Evolutionary conservation across 768 basidiomycete genomes (phyloP), one percentile per base, ranked within the genome.

Genomic region (Imleria badia): DNA sequence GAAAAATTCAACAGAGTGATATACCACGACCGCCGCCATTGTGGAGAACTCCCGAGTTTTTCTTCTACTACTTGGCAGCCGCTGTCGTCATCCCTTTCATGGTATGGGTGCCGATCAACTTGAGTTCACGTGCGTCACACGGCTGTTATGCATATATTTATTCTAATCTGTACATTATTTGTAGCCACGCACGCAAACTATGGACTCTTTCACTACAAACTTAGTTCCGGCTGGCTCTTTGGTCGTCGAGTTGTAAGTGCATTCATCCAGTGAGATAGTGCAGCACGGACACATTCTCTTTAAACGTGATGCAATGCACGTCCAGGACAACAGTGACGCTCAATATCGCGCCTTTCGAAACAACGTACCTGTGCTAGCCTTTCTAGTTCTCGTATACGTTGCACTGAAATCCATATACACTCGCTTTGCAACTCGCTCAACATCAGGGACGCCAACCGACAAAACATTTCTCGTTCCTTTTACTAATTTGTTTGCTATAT

Each of bases 341-440:
- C 97, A 98, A 75, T 98, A 94, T 67, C 87, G 88, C 23, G 81
- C 85, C 4, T 97, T 99, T 71, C 83, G 97, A 36, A 77, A 80
- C 61, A 91, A 94, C 66, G 66, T 98, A 43, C 82, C 86, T 6
- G 69, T 85, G 6, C 79, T 98, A 5, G 23, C 63, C 35, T 39
- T 67, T 39, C 75, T 90, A 29, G 72, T 76, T 15, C 54, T 72
- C 26, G 62, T 78, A n/a, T 89, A 87, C 66, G 72, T 94, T 19
- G 57, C 71, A 22, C 59, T 82, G 47, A 87, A 87, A 63, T 74
- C 69, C 23, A 29, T 82, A n/a, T 83, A 82, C 58, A 74, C 70
- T 54, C 73, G 53, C 43, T 59, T 54, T 65, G 56, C 52, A 54
- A 34, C 55, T 58, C 56, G 64, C 53, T 48, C 59, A 57, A 29